A percentile compares a stretch with the other conserved stretches of the same genome.
Evolutionary conservation across 768 basidiomycete genomes (phyloP).

Genomic region (Naganishia onofrii): DNA sequence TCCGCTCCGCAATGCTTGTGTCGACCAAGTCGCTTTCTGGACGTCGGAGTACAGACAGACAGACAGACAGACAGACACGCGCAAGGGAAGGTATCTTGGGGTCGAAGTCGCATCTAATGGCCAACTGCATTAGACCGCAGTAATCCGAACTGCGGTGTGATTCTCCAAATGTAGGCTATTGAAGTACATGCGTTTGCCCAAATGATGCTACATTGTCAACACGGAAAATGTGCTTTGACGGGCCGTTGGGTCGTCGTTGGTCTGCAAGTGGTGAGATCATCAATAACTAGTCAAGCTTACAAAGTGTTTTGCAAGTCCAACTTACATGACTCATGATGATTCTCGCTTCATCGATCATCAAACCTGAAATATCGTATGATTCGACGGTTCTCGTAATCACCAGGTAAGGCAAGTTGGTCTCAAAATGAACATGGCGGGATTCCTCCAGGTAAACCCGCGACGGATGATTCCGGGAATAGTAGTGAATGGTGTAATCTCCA

Average conservation of each 20-base stretch:
- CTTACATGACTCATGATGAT: conserved; percentile 26
- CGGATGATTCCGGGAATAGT: not conserved
- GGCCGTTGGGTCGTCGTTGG: not conserved
- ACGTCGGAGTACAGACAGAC: no score
- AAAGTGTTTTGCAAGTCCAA: not conserved
- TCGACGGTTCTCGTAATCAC: conserved; percentile 19
- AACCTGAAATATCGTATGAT: conserved; percentile 1
- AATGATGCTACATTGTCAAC: conserved; percentile 16
- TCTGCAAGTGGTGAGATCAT: not conserved
- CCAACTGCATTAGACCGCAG: no score
- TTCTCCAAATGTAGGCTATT: no score
- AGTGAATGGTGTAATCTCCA: conserved; percentile 10
- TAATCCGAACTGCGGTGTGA: no score
- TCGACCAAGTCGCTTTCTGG: no score
- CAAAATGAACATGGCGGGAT: conserved; percentile 11
- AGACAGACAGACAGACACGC: no score
- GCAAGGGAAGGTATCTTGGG: no score
- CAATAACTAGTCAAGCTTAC: not conserved
- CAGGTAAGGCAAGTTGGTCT: conserved; percentile 13
- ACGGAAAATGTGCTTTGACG: conserved; percentile 10
- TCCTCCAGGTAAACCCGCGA: conserved; percentile 15
- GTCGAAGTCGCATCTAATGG: no score
- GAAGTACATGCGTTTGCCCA: no score
- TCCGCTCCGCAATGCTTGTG: no score
- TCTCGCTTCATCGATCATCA: conserved; percentile 23